These are phyloP conservation scores for Amniculicola lignicola DNA, from an alignment of 495 filamentous ascomycete genomes.

Conservation along the genomic window DNA sequence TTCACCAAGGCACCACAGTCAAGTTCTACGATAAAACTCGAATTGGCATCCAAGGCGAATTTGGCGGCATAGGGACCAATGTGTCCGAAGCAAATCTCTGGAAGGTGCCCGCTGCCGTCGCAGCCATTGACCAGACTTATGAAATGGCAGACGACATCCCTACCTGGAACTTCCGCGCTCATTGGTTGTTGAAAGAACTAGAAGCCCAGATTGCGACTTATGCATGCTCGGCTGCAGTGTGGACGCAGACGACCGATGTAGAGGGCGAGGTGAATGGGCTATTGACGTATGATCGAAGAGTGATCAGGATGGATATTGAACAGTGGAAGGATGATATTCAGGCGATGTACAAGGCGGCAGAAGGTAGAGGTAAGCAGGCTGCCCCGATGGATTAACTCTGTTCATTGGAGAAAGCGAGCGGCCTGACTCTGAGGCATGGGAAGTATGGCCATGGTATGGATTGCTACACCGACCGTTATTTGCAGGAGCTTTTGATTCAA, in stretches of 20 bases:
- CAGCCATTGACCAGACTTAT: conserved; percentile 62
- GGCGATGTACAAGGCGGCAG: conserved; percentile 56
- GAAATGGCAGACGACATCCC: conserved; percentile 57
- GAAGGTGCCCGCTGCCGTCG: conserved; percentile 56
- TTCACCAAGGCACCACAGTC: conserved; percentile 53
- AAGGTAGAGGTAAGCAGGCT: conserved; percentile 6
- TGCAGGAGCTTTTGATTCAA: too few relatives aligned
- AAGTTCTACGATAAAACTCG: conserved; percentile 55
- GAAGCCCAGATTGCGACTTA: conserved; percentile 55
- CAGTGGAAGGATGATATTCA: conserved; percentile 62
- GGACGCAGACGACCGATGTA: conserved; percentile 69
- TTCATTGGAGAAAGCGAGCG: too few relatives aligned
- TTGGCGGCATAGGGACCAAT: conserved; percentile 63
- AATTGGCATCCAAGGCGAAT: conserved; percentile 67
- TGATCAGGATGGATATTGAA: conserved; percentile 52
- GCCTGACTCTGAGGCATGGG: too few relatives aligned
- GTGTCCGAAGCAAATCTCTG: conserved; percentile 55
- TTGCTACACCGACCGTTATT: too few relatives aligned
- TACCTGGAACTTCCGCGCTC: conserved; percentile 63
- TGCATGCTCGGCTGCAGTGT: conserved; percentile 58
- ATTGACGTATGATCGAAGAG: conserved; percentile 60
- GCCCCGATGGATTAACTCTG: too few relatives aligned
- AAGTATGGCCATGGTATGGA: too few relatives aligned
- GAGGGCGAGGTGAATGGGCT: conserved; percentile 73
- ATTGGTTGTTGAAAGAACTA: conserved; percentile 52